phyloP scores from a whole-genome alignment of 2,329 filamentous ascomycete genomes.

The Sporothrix inflata region DNA sequence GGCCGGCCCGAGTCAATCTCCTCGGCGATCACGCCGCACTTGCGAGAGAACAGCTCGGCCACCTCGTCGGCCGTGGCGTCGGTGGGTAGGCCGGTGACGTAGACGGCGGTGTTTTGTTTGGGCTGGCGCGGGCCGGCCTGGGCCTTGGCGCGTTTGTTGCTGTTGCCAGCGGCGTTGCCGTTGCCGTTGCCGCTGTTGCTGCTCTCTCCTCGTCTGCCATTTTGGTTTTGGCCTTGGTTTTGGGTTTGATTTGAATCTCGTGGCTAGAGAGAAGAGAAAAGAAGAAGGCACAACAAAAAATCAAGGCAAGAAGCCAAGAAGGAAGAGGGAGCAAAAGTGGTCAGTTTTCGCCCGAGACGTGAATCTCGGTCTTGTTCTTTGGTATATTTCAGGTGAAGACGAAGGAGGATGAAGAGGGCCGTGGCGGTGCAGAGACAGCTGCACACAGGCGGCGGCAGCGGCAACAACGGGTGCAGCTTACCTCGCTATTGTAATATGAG shows the following conservation, averaged over 20 bases:
- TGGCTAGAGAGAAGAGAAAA: slow-evolving; percentile 16
- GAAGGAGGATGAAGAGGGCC: not conserved
- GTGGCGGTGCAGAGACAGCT: slow-evolving; percentile 15
- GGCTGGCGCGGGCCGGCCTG: slow-evolving; percentile 51
- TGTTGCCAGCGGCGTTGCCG: slow-evolving; percentile 22
- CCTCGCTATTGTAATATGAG: slow-evolving; percentile 44
- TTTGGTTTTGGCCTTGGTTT: not conserved
- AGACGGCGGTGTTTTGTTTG: slow-evolving; percentile 84
- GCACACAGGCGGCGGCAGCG: slow-evolving; percentile 21
- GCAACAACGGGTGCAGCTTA: slow-evolving; percentile 44
- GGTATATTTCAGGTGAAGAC: slow-evolving; percentile 11
- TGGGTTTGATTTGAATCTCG: slow-evolving; percentile 20
- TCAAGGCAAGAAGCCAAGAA: not conserved
- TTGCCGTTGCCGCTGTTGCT: not conserved
- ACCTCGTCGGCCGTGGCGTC: slow-evolving; percentile 83
- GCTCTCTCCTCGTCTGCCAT: slow-evolving; percentile 20
- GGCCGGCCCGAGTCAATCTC: slow-evolving; percentile 87
- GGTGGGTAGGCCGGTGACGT: slow-evolving; percentile 82
- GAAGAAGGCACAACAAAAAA: not conserved
- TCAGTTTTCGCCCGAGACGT: slow-evolving; percentile 14
- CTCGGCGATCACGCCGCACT: slow-evolving; percentile 89
- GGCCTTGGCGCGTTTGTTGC: slow-evolving; percentile 32
- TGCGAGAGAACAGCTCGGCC: slow-evolving; percentile 76
- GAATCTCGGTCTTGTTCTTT: slow-evolving; percentile 3
- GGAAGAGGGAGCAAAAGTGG: slow-evolving; percentile 3